Percentiles rank a stretch among this genome's conserved stretches.
Conservation (phyloP, 345 rosid species). For the Aquilaria yunnanensis region DNA sequence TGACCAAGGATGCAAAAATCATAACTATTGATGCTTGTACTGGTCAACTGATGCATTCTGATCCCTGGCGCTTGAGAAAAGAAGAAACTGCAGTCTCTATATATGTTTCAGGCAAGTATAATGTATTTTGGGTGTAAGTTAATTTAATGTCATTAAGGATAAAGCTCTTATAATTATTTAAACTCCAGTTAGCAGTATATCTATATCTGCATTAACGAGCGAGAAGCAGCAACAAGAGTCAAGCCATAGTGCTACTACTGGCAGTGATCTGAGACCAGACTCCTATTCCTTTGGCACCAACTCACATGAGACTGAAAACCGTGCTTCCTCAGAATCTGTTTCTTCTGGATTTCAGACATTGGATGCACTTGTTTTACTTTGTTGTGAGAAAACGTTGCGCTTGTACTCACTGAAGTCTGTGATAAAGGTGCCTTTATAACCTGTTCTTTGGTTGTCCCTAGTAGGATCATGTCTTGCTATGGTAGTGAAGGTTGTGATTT, state of each 20-base stretch:
- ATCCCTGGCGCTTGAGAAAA: conserved; percentile 25
- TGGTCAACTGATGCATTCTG: conserved; percentile 30
- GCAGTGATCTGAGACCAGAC: conserved; percentile 10
- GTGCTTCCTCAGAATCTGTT: conserved; percentile 9
- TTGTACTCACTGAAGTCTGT: conserved; percentile 32
- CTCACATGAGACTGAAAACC: conserved; percentile 14
- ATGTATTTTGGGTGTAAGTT: neutral
- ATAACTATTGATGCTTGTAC: conserved; percentile 23
- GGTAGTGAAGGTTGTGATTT: conserved; percentile 13
- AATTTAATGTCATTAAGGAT: neutral
- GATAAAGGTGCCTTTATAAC: conserved; percentile 31
- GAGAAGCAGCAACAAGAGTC: conserved; percentile 16
- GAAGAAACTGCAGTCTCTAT: conserved; percentile 31
- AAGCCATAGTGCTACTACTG: conserved; percentile 10
- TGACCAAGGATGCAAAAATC: conserved; percentile 32
- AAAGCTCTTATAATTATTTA: conserved; percentile 3
- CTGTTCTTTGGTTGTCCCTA: neutral
- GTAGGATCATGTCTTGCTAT: conserved; percentile 9
- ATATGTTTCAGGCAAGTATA: conserved; percentile 37
- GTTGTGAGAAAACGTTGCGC: conserved; percentile 31
- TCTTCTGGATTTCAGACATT: conserved; percentile 8
- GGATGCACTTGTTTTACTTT: conserved; percentile 32
- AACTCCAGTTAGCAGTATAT: conserved; percentile 19
- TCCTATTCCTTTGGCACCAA: conserved; percentile 13
- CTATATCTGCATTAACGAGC: conserved; percentile 10